These are phyloP conservation scores for Pseudogymnoascus verrucosus DNA, from an alignment of 2,329 filamentous ascomycete genomes.

Conservation along the genomic window DNA sequence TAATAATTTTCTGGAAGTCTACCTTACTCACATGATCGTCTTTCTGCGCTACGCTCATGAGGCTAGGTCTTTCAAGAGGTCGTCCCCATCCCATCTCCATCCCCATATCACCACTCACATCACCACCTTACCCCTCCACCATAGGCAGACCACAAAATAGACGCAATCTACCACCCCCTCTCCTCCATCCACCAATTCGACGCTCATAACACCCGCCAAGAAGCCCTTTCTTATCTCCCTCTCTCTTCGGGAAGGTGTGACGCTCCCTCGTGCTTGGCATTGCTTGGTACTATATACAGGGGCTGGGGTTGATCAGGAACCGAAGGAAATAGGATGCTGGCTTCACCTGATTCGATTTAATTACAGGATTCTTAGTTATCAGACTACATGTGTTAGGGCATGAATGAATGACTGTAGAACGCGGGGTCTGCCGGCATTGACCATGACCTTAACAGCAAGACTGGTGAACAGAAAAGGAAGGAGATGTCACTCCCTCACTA, in stretches of 20 bases:
- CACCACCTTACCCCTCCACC: neutral
- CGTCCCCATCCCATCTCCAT: neutral
- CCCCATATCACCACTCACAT: neutral
- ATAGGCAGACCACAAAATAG: neutral
- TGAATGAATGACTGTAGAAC: neutral
- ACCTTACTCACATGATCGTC: neutral
- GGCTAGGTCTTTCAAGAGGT: neutral
- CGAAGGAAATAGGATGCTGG: neutral
- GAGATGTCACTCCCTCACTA: neutral
- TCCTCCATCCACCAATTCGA: neutral
- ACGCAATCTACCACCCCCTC: neutral
- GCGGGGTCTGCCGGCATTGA: neutral
- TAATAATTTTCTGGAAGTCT: neutral
- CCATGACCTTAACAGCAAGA: neutral
- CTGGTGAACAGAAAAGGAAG: neutral
- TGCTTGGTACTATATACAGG: constrained; percentile 2
- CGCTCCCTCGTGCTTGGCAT: neutral
- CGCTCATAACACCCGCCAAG: neutral
- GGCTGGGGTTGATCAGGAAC: neutral
- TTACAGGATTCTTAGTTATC: neutral
- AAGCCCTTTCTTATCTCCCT: neutral
- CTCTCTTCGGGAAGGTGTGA: neutral
- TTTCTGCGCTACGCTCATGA: neutral
- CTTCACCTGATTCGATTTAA: neutral
- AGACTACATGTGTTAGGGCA: neutral